Conservation (phyloP, 2,329 filamentous ascomycete species). For the Colletotrichum destructivum region DNA sequence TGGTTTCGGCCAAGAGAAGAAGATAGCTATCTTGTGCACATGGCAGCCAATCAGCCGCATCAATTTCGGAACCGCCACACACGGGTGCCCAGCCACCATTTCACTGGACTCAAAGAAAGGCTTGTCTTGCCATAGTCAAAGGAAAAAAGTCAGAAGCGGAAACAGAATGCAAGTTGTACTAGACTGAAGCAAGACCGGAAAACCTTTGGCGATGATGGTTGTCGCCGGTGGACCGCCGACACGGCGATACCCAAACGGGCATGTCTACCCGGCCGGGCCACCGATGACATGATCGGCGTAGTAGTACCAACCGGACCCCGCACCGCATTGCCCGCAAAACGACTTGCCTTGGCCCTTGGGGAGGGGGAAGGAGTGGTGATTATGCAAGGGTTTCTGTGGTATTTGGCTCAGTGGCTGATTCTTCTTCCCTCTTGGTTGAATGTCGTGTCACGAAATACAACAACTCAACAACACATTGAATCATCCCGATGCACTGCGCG, state of each 20-base stretch:
- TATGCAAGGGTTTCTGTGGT: too few species aligned
- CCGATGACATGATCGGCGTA: not conserved
- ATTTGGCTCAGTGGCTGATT: too few species aligned
- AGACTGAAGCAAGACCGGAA: not conserved
- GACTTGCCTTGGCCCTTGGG: not conserved
- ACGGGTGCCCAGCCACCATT: not conserved
- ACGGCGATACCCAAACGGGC: slow-evolving; percentile 7
- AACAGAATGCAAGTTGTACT: not conserved
- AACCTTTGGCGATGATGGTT: not conserved
- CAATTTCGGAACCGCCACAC: too few species aligned
- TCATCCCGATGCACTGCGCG: not conserved
- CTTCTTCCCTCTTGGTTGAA: not conserved
- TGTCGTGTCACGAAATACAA: not conserved
- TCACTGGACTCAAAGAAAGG: not conserved
- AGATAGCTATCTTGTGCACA: too few species aligned
- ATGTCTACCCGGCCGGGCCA: slow-evolving; percentile 16
- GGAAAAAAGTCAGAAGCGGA: not conserved
- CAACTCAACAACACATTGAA: not conserved
- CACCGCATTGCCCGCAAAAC: not conserved
- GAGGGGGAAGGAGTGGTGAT: too few species aligned
- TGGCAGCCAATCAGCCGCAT: too few species aligned
- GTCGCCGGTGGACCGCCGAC: not conserved
- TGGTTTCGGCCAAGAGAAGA: too few species aligned
- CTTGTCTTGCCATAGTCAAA: not conserved
- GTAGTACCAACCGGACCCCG: slow-evolving; percentile 10